Evolutionary conservation across 768 basidiomycete species (phyloP).

Genomic region (Psilocybe sp.): DNA sequence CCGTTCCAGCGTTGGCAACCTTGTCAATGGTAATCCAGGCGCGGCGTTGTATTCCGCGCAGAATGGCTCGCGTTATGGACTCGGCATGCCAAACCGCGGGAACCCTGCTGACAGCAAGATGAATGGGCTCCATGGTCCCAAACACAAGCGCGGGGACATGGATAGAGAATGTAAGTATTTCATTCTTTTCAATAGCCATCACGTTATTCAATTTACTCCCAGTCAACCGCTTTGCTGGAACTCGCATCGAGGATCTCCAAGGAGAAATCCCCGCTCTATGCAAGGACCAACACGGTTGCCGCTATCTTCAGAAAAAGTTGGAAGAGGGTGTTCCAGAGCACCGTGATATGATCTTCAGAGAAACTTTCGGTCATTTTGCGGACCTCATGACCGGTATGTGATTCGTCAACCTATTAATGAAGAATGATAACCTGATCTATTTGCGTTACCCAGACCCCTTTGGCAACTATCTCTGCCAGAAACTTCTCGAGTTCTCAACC

Average conservation of each 20-base stretch:
- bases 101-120: conserved; percentile 66
- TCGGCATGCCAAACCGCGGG: conserved; percentile 56
- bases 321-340: conserved; percentile 96
- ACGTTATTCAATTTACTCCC: conserved; percentile 2
- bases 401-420: conserved; percentile 1
- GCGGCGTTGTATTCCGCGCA: conserved; percentile 73
- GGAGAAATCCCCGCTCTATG: conserved; percentile 93
- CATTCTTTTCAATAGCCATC: conserved; percentile 1
- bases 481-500: conserved; percentile 92
- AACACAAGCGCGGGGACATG: conserved; percentile 92
- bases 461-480: conserved; percentile 98
- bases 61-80: conserved; percentile 73
- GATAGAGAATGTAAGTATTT: conserved; percentile 72
- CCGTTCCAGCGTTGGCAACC: conserved; percentile 30
- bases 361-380: conserved; percentile 96
- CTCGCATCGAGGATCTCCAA: conserved; percentile 90
- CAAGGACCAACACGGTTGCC: conserved; percentile 99
- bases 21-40: conserved; percentile 34
- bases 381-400: conserved; percentile 92
- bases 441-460: conserved; percentile 74
- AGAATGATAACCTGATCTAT: conserved; percentile 5
- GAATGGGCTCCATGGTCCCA: conserved; percentile 88
- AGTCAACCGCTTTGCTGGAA: conserved; percentile 98
- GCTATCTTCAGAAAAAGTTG: conserved; percentile 97
- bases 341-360: conserved; percentile 98